Conservation (phyloP, 768 basidiomycete species). For the Lentinula edodes region DNA sequence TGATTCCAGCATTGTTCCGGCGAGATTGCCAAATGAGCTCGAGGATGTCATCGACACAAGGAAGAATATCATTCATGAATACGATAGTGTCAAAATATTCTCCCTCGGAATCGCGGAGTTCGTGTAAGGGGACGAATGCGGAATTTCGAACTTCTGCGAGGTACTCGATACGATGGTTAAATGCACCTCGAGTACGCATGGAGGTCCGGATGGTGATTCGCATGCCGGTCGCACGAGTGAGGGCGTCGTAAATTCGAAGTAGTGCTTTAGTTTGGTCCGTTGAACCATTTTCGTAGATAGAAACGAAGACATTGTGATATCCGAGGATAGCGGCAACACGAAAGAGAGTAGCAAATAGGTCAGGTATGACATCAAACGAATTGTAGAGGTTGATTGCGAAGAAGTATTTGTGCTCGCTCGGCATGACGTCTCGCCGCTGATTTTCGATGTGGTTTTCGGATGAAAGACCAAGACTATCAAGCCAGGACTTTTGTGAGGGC, state of each 20-base stretch:
- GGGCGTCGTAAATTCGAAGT: slow-evolving; percentile 89
- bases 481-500: slow-evolving; percentile 54
- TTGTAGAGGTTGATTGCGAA: slow-evolving; percentile 99
- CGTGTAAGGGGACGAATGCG: slow-evolving; percentile 92
- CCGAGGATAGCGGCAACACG: slow-evolving; percentile 87
- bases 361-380: slow-evolving; percentile 97
- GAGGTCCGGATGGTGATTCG: slow-evolving; percentile 91
- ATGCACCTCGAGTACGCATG: slow-evolving; percentile 88
- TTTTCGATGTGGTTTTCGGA: slow-evolving; percentile 35
- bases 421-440: slow-evolving; percentile 30
- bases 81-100: slow-evolving; percentile 96
- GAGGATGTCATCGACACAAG: slow-evolving; percentile 95
- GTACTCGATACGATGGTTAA: slow-evolving; percentile 99
- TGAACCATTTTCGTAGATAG: slow-evolving; percentile 99
- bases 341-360: slow-evolving; percentile 95
- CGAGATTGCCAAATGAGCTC: slow-evolving; percentile 97
- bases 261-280: slow-evolving; percentile 97
- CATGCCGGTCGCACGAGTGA: slow-evolving; percentile 85
- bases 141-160: slow-evolving; percentile 99
- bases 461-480: slow-evolving; percentile 45
- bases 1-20: slow-evolving; percentile 93
- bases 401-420: slow-evolving; percentile 91
- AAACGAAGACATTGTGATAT: slow-evolving; percentile 97
- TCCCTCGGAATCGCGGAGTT: slow-evolving; percentile 84
- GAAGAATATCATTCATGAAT: slow-evolving; percentile 99